These are phyloP conservation scores for Corylus heterophylla DNA, from an alignment of 306 rosid genomes.

Conservation along the genomic window DNA sequence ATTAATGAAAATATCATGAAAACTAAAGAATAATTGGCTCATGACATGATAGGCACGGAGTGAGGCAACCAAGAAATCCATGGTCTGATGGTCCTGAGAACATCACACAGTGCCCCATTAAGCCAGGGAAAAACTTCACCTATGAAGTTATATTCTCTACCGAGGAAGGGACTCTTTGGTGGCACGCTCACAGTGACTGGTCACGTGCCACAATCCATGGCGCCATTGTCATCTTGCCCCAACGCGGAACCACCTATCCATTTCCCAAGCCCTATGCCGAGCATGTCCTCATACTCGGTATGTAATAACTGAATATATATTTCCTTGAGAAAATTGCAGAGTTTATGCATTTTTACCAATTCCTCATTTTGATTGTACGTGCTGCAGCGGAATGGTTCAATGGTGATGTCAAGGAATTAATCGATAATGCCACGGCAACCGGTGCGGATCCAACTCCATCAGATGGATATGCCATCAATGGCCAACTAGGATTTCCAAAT, in stretches of 20 bases:
- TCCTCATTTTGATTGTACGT: not conserved
- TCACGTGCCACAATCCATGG: constrained; percentile 42
- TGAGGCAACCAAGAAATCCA: constrained; percentile 38
- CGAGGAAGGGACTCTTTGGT: constrained; percentile 49
- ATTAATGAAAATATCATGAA: too few species aligned
- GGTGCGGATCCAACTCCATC: not conserved
- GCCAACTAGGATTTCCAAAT: constrained; percentile 3
- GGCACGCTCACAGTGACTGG: constrained; percentile 54
- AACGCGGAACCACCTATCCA: constrained; percentile 1
- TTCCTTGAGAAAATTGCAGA: too few species aligned
- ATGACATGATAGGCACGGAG: constrained; percentile 32
- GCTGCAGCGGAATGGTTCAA: constrained; percentile 5
- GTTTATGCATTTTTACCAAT: not conserved
- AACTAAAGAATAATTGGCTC: too few species aligned
- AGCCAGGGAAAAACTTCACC: constrained; percentile 25
- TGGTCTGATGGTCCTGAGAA: constrained; percentile 46
- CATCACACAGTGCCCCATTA: constrained; percentile 41
- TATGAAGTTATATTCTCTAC: constrained; percentile 27
- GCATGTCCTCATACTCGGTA: constrained; percentile 24
- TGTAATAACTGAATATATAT: not conserved
- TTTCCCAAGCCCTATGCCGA: constrained; percentile 28
- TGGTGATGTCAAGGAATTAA: not conserved
- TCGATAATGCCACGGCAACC: not conserved
- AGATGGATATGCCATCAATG: not conserved
- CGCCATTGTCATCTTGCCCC: constrained; percentile 25